Evolutionary conservation across 2,329 filamentous ascomycete species (phyloP), one percentile per base, ranked within the genome.

Genomic region (Hymenoscyphus albidus): DNA sequence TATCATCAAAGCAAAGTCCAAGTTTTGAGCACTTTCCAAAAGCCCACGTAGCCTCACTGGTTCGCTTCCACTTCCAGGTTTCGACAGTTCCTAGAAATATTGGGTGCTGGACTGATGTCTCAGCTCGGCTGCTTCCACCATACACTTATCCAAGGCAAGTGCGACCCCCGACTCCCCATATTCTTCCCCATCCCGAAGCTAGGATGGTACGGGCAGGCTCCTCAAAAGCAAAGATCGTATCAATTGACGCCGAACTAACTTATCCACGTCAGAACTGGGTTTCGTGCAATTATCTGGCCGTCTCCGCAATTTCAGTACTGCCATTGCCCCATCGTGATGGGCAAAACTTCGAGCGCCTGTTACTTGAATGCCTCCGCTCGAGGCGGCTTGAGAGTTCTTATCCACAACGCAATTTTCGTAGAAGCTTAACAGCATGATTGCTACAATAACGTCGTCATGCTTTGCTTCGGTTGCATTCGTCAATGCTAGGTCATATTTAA

Each of bases 381-480:
- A 22, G 22, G 22, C 22, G 16, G 12, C 13, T 16, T 56, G 42
- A 10, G n/a, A 59, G 10, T 16, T 38, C 18, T 60, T 66, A n/a
- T 39, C 58, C 58, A 59, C 31, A 6, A 59, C 32, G 12, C n/a
- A 9, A 12, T 59, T 42, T 38, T 59, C 66, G 51, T 68, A 68
- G 38, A 55, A 64, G 35, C 64, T 64, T 18, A 68, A 31, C 9
- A 68, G 57, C 42, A 66, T 64, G 7, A 60, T 58, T 12, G 64
- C 40, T 59, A 68, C 51, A n/a, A 68, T 56, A 2, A 62, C 38
- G 13, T 64, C 57, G 18, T 68, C 62, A n/a, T 40, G 18, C 4
- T 35, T 57, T 14, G 32, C 58, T n/a, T 40, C 38, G 5, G 39
- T 16, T 1, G 38, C 2, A 42, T 62, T 55, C 40, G 44, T 65